phyloP scores from a whole-genome alignment of 208 protist genomes.

The Lotmaria passim region DNA sequence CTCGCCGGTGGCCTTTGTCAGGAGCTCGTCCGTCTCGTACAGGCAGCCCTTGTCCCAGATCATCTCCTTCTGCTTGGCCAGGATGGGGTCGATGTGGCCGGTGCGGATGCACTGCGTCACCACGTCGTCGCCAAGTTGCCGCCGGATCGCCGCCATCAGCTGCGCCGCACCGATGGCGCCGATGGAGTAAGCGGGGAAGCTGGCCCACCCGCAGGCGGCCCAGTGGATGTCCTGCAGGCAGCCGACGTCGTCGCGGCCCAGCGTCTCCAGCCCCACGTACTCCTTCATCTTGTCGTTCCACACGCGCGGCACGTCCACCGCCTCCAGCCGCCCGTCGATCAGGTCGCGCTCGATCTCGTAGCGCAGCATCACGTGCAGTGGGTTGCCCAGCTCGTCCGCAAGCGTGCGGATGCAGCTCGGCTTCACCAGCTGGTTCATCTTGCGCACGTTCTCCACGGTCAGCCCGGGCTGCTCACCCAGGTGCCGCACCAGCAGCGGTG shows the following conservation, averaged over 20 bases:
- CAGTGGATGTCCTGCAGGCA: conserved; percentile 93
- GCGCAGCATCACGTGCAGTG: conserved; percentile 83
- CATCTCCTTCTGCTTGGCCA: conserved; percentile 55
- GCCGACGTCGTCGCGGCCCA: conserved; percentile 71
- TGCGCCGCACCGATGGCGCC: conserved; percentile 81
- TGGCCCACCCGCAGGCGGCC: conserved; percentile 52
- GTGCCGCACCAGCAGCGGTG: conserved; percentile 44
- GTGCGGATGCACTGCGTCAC: conserved; percentile 52
- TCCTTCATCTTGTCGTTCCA: conserved; percentile 88
- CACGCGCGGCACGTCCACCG: conserved; percentile 66
- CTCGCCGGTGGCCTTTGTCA: conserved; percentile 74
- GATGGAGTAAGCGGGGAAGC: conserved; percentile 87
- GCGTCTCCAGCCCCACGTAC: conserved; percentile 77
- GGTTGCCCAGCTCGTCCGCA: conserved; percentile 87
- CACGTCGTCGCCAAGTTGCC: conserved; percentile 46
- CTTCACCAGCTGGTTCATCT: conserved; percentile 36
- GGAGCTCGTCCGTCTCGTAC: conserved; percentile 66
- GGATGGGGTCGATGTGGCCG: conserved; percentile 57
- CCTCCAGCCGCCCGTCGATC: conserved; percentile 67
- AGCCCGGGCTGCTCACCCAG: conserved; percentile 56
- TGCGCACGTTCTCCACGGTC: conserved; percentile 20
- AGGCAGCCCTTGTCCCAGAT: conserved; percentile 56
- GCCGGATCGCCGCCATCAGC: conserved; percentile 59
- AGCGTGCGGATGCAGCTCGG: conserved; percentile 73
- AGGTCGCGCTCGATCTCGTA: conserved; percentile 85